Conservation (phyloP, 1,284 basidiomycete genomes). For the Quambalaria eucalypti region DNA sequence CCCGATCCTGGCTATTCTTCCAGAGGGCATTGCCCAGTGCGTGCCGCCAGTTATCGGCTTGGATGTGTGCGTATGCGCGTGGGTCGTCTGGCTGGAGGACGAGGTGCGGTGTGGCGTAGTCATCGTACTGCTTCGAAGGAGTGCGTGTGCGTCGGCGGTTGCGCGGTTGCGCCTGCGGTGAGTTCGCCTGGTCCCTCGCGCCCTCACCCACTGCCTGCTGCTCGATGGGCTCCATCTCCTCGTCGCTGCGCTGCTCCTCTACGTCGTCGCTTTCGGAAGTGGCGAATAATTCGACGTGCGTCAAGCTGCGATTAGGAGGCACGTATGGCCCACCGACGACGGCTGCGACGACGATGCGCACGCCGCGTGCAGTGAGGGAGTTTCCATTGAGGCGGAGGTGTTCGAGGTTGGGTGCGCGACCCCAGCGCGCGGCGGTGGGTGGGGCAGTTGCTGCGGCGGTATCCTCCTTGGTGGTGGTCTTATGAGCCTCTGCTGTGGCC, state of each 20-base stretch:
- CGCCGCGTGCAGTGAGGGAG: not conserved
- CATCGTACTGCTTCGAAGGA: too few relatives aligned
- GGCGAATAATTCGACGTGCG: not conserved
- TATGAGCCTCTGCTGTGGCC: too few relatives aligned
- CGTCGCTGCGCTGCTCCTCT: not conserved
- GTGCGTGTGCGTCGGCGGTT: not conserved
- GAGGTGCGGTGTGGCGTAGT: not conserved
- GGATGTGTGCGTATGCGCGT: not conserved
- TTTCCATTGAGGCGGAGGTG: not conserved
- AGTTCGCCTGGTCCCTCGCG: not conserved
- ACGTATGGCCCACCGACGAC: not conserved
- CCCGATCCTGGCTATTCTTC: not conserved
- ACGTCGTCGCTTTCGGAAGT: not conserved
- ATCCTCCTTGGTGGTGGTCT: not conserved
- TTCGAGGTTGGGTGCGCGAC: not conserved
- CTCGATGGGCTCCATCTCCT: not conserved
- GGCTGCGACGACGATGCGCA: not conserved
- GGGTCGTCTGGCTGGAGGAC: not conserved
- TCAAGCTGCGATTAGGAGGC: not conserved
- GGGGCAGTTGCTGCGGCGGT: not conserved
- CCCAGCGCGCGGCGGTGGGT: not conserved
- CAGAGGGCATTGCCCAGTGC: not conserved
- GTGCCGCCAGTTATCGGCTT: not conserved
- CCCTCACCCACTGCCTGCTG: not conserved
- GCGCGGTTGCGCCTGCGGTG: not conserved